Conservation (phyloP, 768 basidiomycete species). For the Calocera viscosa region DNA sequence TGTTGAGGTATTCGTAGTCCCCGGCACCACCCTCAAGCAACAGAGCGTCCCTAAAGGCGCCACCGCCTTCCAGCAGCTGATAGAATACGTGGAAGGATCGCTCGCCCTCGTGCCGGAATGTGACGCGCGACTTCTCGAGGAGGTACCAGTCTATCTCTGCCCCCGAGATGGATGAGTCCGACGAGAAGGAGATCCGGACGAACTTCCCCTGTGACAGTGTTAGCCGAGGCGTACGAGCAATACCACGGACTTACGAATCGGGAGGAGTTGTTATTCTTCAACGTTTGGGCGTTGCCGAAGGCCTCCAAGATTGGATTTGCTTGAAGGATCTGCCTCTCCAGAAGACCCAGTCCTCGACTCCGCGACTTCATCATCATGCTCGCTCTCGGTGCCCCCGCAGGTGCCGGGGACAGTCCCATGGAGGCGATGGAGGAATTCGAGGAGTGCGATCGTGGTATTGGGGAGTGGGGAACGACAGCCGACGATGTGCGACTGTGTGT, state of each 20-base stretch:
- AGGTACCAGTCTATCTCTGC: conserved; percentile 99
- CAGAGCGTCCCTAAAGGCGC: conserved; percentile 55
- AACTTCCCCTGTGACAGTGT: conserved; percentile 59
- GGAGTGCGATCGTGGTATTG: conserved; percentile 22
- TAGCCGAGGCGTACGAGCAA: neutral
- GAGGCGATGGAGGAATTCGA: conserved; percentile 46
- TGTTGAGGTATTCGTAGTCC: conserved; percentile 84
- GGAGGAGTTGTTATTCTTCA: conserved; percentile 96
- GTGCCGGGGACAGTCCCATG: conserved; percentile 43
- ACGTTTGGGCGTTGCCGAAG: conserved; percentile 97
- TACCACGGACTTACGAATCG: conserved; percentile 44
- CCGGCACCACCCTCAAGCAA: conserved; percentile 61
- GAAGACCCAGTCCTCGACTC: conserved; percentile 51
- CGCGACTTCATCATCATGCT: conserved; percentile 45
- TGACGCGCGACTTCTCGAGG: conserved; percentile 92
- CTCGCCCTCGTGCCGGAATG: conserved; percentile 75
- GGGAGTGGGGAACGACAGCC: conserved; percentile 22
- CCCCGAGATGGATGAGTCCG: conserved; percentile 87
- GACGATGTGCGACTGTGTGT: conserved; percentile 61
- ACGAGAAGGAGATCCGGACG: conserved; percentile 85
- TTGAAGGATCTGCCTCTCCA: conserved; percentile 93
- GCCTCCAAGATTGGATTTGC: conserved; percentile 96
- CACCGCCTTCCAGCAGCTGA: conserved; percentile 72
- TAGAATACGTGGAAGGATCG: conserved; percentile 96
- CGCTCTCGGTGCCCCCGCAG: conserved; percentile 29